Evolutionary conservation across 768 basidiomycete genomes (phyloP), one percentile per base, ranked within the genome.

Genomic region (Mycena venus): DNA sequence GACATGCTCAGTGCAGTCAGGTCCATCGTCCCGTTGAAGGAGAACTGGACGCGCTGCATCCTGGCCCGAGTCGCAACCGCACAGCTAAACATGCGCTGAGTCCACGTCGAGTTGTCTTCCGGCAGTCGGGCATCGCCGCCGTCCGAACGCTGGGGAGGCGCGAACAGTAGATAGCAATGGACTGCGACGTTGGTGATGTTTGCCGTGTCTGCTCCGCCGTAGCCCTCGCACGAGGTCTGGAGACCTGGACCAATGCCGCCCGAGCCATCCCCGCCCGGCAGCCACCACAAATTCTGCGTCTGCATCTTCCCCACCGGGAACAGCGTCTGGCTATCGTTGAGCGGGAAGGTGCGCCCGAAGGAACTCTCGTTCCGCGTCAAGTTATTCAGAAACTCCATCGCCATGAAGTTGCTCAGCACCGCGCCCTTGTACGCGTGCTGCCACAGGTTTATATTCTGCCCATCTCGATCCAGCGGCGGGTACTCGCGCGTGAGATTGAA

Each of bases 401-500:
- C 3, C 21, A 25, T 12, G 47, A 23, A n/a, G 23, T 49, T 49
- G 47, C n/a, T 49, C 12, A 67, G 34, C 1, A 56, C 65, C 1
- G 53, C 38, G 51, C 65, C 65, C 25, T 40, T 56, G 17, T 56
- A 67, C 14, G 65, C 65, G 25, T 56, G 65, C 36, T 67, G 25
- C 25, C 14, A 10, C 21, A 58, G 38, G 29, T 56, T 17, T 10
- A 56, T 2, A 11, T 68, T 38, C 10, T 68, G 66, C 19, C 66
- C 66, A 40, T 58, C 55, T 9, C 36, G 55, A 27, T 23, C 23
- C 7, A 68, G 17, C 38, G 38, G 3, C 1, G 66, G 66, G 27
- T 58, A 56, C 1, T 68, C 55, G n/a, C 14, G 27, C 19, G 66
- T 68, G 38, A 67, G 53, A 27, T 67, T 56, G 53, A 55, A 67